phyloP scores from a whole-genome alignment of 495 filamentous ascomycete genomes.

The Parachaetomium inaequale region DNA sequence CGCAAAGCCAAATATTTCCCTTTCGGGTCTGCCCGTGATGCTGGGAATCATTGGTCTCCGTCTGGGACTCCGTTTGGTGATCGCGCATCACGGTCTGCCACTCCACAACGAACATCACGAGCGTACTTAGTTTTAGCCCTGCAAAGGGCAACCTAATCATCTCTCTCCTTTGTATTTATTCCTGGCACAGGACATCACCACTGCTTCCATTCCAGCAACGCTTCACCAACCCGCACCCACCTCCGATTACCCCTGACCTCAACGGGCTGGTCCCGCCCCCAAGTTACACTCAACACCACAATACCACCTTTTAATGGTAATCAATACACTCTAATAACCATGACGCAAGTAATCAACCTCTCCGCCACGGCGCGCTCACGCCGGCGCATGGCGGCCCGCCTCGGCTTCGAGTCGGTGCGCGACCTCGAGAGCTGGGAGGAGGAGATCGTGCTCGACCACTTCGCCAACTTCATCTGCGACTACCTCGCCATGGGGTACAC shows the following conservation, averaged over 20 bases:
- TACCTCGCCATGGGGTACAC: constrained; percentile 12
- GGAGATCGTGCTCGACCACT: constrained; percentile 13
- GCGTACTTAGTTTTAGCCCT: not conserved
- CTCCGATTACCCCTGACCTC: not conserved
- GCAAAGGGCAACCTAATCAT: not conserved
- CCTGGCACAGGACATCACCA: not conserved
- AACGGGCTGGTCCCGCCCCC: not conserved
- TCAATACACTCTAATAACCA: not conserved
- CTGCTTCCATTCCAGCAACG: not conserved
- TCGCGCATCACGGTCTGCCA: not conserved
- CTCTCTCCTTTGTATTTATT: not conserved
- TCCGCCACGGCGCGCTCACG: not conserved
- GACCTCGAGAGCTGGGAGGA: constrained; percentile 13
- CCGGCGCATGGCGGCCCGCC: constrained; percentile 3
- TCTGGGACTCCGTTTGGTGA: not conserved
- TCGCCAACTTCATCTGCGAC: constrained; percentile 18
- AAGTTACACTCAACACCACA: not conserved
- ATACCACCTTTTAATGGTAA: not conserved
- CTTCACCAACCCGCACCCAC: not conserved
- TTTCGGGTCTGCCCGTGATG: not conserved
- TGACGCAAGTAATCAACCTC: not conserved
- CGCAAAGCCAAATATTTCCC: not conserved
- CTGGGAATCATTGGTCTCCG: not conserved
- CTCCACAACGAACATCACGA: not conserved
- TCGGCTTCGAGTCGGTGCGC: constrained; percentile 1